These are phyloP conservation scores for Leishmania lainsoni DNA, from an alignment of 208 protist species.

Conservation along the genomic window DNA sequence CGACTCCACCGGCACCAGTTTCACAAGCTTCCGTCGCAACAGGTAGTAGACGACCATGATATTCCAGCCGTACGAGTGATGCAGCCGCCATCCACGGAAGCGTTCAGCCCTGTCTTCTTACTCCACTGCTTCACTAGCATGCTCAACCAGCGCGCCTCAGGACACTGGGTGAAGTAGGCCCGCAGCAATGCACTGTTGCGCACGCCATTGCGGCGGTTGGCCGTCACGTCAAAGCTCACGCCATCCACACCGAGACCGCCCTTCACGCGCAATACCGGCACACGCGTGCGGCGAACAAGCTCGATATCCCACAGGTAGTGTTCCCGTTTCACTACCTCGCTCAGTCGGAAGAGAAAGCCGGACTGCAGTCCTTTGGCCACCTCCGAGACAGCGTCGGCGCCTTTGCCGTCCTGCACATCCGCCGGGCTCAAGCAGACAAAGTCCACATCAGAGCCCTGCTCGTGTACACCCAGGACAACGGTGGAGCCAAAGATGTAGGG, in stretches of 20 bases:
- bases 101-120: conserved; percentile 80
- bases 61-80: conserved; percentile 92
- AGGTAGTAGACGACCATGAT: conserved; percentile 88
- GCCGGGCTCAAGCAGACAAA: conserved; percentile 63
- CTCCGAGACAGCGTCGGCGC: conserved; percentile 64
- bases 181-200: conserved; percentile 86
- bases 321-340: conserved; percentile 26
- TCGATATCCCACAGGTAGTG: conserved; percentile 63
- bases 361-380: conserved; percentile 68
- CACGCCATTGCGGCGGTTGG: conserved; percentile 78
- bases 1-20: conserved; percentile 51
- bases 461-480: conserved; percentile 71
- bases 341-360: conserved; percentile 54
- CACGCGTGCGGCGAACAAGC: conserved; percentile 80
- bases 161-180: conserved; percentile 68
- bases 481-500: conserved; percentile 87
- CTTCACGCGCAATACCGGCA: conserved; percentile 80
- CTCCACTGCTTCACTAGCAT: conserved; percentile 89
- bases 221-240: conserved; percentile 85
- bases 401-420: conserved; percentile 48
- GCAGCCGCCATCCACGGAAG: conserved; percentile 58
- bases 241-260: conserved; percentile 8
- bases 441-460: conserved; percentile 76
- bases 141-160: conserved; percentile 69
- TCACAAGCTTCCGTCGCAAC: conserved; percentile 53